Conservation (phyloP, 441 rosid species). For the Kokia cookei region DNA sequence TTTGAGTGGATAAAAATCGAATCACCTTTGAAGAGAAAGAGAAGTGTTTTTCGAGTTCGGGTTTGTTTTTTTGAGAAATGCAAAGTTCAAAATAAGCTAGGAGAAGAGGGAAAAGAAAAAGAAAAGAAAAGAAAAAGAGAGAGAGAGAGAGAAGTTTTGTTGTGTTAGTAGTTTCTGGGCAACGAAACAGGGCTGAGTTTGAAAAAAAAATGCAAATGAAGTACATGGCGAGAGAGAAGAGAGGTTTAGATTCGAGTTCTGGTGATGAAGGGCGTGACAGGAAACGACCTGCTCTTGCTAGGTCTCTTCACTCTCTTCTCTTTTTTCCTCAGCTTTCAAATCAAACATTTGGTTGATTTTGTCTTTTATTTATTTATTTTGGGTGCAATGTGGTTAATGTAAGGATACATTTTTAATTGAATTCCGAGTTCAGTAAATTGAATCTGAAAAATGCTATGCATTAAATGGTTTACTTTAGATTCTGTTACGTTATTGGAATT, state of each 20-base stretch:
- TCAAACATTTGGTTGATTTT: not conserved
- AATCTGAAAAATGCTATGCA: not conserved
- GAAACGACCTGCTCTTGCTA: slow-evolving; percentile 92
- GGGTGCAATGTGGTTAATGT: not conserved
- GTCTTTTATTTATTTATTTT: not conserved
- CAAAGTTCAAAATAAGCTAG: not conserved
- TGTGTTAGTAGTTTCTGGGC: not conserved
- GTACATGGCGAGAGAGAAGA: slow-evolving; percentile 74
- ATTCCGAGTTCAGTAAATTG: not conserved
- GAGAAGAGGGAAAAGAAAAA: not conserved
- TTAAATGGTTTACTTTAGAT: not conserved
- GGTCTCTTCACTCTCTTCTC: slow-evolving; percentile 22
- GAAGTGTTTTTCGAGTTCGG: not conserved
- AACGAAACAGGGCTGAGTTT: slow-evolving; percentile 6
- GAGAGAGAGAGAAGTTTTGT: not conserved
- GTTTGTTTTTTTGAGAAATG: not conserved
- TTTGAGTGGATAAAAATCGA: not conserved
- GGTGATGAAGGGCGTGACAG: slow-evolving; percentile 66
- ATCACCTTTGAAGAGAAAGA: not conserved
- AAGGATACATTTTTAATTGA: not conserved
- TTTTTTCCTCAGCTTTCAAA: not conserved
- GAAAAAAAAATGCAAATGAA: slow-evolving; percentile 54
- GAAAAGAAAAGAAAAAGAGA: not conserved
- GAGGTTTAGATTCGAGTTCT: slow-evolving; percentile 54
- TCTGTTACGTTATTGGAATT: not conserved